Evolutionary conservation across 225 moss, liverwort and hornwort genomes (phyloP), one percentile per base, ranked within the genome.

Genomic region (Anthoceros angustus): DNA sequence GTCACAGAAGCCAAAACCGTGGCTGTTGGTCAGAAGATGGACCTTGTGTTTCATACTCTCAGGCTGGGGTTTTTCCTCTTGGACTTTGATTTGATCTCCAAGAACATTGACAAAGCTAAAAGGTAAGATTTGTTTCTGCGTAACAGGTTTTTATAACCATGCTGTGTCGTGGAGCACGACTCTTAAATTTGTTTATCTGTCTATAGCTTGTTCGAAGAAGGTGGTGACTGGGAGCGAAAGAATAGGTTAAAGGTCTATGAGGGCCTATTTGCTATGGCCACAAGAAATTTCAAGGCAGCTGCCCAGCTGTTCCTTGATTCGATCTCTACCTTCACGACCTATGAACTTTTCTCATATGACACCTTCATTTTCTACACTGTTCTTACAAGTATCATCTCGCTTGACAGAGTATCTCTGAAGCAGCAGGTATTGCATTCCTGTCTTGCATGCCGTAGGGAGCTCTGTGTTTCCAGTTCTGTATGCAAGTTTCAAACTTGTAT

Each of bases 21-120:
- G 16, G 98, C 98, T 5, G 98, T 98, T 12, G 98, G 98, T 40
- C 98, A 98, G 75, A 92, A 92, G 77, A 98, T 98, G 98, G 98
- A 98, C 74, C 77, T 98, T 48, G 98, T 98, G 55, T 98, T 98
- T 66, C 92, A 89, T 61, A 98, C 92, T 9, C 75, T 98, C 61
- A 84, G 98, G 41, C 81, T 98, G 1, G 98, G 98, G 0, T 83
- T 92, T 16, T 89, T 89, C 45, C 78, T 84, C 72, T 84, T 98
- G 12, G 98, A 98, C 41, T 98, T 98, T 62, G 72, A 81, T 74
- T 84, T 98, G 43, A 89, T 98, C 65, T 98, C 98, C 42, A 80
- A 82, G 14, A 98, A 98, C 67, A 98, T 98, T 42, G 98, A 98
- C 38, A 98, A 98, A 72, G 98, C 98, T 16, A 98, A 98, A 81